Percentiles rank a stretch among this genome's conserved stretches.
Evolutionary conservation across 2,329 filamentous ascomycete genomes (phyloP).

Genomic region (Truncatella angustata): DNA sequence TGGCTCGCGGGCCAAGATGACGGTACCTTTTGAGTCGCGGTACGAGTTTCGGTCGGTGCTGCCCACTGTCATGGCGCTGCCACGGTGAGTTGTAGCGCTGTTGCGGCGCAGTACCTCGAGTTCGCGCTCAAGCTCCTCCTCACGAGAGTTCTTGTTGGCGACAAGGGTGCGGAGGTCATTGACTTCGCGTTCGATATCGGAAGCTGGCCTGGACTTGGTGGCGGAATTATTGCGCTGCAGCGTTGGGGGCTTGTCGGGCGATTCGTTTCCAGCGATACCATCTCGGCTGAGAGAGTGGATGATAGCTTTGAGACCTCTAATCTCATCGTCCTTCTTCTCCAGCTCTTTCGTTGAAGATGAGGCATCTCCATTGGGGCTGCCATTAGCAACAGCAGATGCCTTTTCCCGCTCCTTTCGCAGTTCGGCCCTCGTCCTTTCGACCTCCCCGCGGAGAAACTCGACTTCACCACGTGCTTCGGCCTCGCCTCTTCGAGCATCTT

Average conservation of each 20-base stretch:
- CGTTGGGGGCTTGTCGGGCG: conserved; percentile 31
- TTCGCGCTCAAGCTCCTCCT: conserved; percentile 85
- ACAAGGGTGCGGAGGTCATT: conserved; percentile 72
- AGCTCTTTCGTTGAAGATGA: conserved; percentile 67
- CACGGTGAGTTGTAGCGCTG: conserved; percentile 43
- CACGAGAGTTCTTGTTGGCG: conserved; percentile 69
- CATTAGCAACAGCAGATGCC: conserved; percentile 60
- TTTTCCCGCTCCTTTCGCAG: conserved; percentile 86
- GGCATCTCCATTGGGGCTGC: conserved; percentile 40
- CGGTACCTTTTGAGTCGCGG: conserved; percentile 65
- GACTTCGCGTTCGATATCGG: conserved; percentile 75
- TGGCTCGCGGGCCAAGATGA: conserved; percentile 54
- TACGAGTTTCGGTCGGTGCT: conserved; percentile 56
- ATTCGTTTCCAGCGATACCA: conserved; percentile 47
- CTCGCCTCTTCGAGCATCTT: conserved; percentile 90
- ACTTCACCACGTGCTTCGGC: conserved; percentile 94
- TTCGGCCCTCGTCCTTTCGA: conserved; percentile 86
- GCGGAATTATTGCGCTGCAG: conserved; percentile 34
- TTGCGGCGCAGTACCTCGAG: conserved; percentile 62
- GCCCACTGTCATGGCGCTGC: conserved; percentile 47
- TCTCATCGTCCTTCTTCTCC: conserved; percentile 95
- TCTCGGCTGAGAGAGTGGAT: conserved; percentile 92
- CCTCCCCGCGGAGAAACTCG: conserved; percentile 91
- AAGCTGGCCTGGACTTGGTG: conserved; percentile 42
- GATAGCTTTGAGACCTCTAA: conserved; percentile 93